Base-by-base conservation (phyloP, 495 filamentous ascomycete species). In the Hypoxylon subgilvum region DNA sequence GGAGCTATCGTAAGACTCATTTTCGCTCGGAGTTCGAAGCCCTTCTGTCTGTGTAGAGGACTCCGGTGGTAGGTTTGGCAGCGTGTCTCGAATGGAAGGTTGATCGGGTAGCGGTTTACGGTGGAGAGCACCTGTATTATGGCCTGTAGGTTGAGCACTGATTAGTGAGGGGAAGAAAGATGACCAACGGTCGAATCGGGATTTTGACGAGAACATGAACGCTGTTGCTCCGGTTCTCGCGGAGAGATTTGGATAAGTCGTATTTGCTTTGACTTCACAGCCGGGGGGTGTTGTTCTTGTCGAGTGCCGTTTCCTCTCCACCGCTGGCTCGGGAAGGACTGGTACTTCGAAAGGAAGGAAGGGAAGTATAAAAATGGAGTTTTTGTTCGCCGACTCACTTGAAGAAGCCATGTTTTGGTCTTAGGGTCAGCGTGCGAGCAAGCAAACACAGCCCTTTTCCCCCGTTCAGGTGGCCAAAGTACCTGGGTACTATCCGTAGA, bases 101-200 rank as follows among this genome's bases (percentile, higher is more conserved):
- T 66, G 27, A 14, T 60, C 48, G 45, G 68, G 48, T 35, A 66
- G 32, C 16, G 63, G 59, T 12, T 70, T 70, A 46, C 68, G 65
- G 43, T 64, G 61, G 36, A 49, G 32, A 19, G 36, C 32, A 6
- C 42, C 56, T 3, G 58, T 22, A 54, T 16, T 22, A 54, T 16
- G 41, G 39, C 66, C 68, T 70, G 51, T 52, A 39, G 52, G 44
- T 16, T 60, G 52, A 52, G 38, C 34, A 28, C 27, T 59, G 36
- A 63, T 70, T 50, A 70, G 68, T 57, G 68, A 67, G 12, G 68
- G 68, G 28, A 69, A 64, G 47, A 66, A 64, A 17, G 66, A 59
- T 28, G 68, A 69, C 55, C 64, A 48, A 44, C 59, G 65, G 32
- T 63, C 56, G 5, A 70, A 49, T 51, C 63, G 61, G 35, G 66